phyloP scores from a whole-genome alignment of 148 eudicot species.

The Persicaria tinctoria region DNA sequence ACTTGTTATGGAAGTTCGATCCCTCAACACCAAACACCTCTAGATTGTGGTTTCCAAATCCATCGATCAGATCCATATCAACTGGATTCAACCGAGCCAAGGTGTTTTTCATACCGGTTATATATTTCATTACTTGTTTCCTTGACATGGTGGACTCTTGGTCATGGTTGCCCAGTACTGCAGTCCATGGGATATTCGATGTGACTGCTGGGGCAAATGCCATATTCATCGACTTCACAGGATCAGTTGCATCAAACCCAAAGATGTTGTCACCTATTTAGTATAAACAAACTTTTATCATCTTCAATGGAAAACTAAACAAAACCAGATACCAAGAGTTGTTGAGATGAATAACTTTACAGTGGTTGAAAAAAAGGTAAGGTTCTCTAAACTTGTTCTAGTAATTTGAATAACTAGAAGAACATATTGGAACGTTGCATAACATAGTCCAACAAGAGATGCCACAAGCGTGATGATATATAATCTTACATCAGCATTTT shows the following conservation, averaged over 20 bases:
- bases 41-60: slow-evolving; percentile 87
- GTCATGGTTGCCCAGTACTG: slow-evolving; percentile 92
- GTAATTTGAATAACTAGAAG: too few relatives aligned
- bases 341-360: neutral
- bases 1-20: slow-evolving; percentile 57
- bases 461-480: too few relatives aligned
- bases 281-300: neutral
- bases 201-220: slow-evolving; percentile 70
- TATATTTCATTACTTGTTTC: slow-evolving; percentile 74
- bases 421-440: too few relatives aligned
- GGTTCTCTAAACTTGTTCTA: too few relatives aligned
- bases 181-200: slow-evolving; percentile 82
- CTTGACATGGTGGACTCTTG: slow-evolving; percentile 74
- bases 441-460: too few relatives aligned
- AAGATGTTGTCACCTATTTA: slow-evolving; percentile 77
- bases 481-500: too few relatives aligned
- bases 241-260: slow-evolving; percentile 59
- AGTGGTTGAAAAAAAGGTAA: too few relatives aligned
- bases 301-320: neutral
- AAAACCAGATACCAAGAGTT: neutral
- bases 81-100: slow-evolving; percentile 65
- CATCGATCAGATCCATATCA: slow-evolving; percentile 49
- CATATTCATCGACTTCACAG: slow-evolving; percentile 60
- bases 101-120: slow-evolving; percentile 62
- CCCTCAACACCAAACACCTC: slow-evolving; percentile 68